Percentiles rank a stretch among this genome's conserved stretches.
These are phyloP conservation scores for Cystobasidium slooffiae DNA, from an alignment of 1,284 basidiomycete genomes.

Conservation along the genomic window DNA sequence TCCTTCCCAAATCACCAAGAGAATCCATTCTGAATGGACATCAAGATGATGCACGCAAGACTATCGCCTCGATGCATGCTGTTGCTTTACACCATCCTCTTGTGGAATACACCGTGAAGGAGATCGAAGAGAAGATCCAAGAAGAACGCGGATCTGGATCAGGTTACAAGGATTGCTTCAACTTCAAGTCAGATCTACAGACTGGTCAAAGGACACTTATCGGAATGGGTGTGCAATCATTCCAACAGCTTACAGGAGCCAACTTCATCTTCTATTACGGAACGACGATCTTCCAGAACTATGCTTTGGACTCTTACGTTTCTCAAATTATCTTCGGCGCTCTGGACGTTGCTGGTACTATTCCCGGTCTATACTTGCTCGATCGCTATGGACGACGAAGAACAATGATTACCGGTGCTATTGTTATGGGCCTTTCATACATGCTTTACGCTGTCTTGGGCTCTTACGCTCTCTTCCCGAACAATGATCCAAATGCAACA, in stretches of 20 bases:
- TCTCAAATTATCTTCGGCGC: conserved; percentile 41
- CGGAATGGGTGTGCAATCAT: conserved; percentile 79
- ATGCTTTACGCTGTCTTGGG: conserved; percentile 39
- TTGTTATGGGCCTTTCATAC: conserved; percentile 41
- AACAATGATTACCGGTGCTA: conserved; percentile 43
- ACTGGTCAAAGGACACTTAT: conserved; percentile 74
- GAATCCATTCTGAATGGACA: conserved; percentile 58
- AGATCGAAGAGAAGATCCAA: conserved; percentile 70
- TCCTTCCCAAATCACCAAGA: conserved; percentile 71
- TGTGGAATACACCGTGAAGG: conserved; percentile 69
- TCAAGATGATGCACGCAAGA: conserved; percentile 64
- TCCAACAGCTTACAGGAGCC: conserved; percentile 72
- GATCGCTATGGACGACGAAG: conserved; percentile 34
- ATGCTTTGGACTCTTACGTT: conserved; percentile 31
- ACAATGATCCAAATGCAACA: conserved; percentile 36
- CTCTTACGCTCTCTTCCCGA: conserved; percentile 38
- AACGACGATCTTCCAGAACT: conserved; percentile 25
- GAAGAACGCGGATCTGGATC: conserved; percentile 65
- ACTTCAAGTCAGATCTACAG: conserved; percentile 60
- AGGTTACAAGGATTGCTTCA: conserved; percentile 82
- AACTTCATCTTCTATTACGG: conserved; percentile 40
- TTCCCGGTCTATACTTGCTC: conserved; percentile 28
- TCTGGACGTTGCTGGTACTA: conserved; percentile 20
- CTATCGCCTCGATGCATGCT: conserved; percentile 70
- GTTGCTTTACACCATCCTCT: conserved; percentile 67